Evolutionary conservation across 805 yeast species (phyloP).

Genomic region (Sugiyamaella marilandica): DNA sequence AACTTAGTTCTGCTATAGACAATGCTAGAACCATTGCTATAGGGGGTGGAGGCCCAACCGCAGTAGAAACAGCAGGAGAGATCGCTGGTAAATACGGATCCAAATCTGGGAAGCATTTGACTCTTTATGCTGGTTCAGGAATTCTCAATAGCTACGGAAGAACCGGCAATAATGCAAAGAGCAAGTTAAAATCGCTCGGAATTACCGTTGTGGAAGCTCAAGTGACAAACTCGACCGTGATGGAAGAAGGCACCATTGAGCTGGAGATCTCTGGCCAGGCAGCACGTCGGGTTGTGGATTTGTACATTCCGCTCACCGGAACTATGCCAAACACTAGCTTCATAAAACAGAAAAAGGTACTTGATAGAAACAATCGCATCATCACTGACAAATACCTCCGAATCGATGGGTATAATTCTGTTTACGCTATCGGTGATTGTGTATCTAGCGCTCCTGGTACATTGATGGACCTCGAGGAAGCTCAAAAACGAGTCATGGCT

Average conservation of each 20-base stretch:
- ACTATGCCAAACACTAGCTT: slow-evolving; percentile 19
- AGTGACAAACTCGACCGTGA: slow-evolving; percentile 5
- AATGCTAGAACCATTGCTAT: slow-evolving; percentile 38
- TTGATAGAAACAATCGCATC: slow-evolving; percentile 17
- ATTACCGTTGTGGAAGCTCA: slow-evolving; percentile 18
- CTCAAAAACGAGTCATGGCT: slow-evolving; percentile 9
- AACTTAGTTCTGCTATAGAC: slow-evolving; percentile 28
- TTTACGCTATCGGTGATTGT: slow-evolving; percentile 21
- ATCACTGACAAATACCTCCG: slow-evolving; percentile 17
- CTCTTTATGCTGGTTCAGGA: slow-evolving; percentile 20
- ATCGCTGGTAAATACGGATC: slow-evolving; percentile 36
- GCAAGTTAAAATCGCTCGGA: slow-evolving; percentile 17
- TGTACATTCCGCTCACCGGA: slow-evolving; percentile 18
- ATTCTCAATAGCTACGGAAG: background rate
- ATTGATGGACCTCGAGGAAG: slow-evolving; percentile 9
- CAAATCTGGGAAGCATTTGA: slow-evolving; percentile 36
- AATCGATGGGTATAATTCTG: slow-evolving; percentile 14
- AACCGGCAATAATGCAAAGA: slow-evolving; percentile 16
- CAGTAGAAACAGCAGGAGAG: slow-evolving; percentile 49
- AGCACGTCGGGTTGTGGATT: slow-evolving; percentile 12
- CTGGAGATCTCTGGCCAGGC: slow-evolving; percentile 16
- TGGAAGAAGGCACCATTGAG: slow-evolving; percentile 15
- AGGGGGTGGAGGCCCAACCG: slow-evolving; percentile 52
- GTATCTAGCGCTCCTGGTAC: slow-evolving; percentile 8
- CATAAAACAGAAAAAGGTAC: slow-evolving; percentile 5